Evolutionary conservation across 371 early-diverging fungal genomes (phyloP), one percentile per base, ranked within the genome.

Genomic region (Mortierella sp.): DNA sequence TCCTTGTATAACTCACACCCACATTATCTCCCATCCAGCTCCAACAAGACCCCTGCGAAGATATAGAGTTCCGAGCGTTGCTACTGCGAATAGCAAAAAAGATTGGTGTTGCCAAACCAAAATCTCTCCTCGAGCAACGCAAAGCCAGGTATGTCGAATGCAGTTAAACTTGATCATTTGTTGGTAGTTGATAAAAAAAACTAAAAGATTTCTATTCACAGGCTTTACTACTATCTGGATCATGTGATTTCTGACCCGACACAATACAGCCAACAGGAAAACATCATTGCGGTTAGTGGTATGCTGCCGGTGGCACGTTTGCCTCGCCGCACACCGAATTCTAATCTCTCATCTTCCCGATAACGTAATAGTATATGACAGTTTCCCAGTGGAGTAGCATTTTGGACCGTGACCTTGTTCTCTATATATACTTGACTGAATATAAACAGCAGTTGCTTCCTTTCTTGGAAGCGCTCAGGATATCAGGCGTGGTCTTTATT

Each of bases 201-300:
- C 55, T 28, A 55, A 48, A 5, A 48, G 19, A 48, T 19, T 48
- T 59, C 59, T 22, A 28, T 53, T 43, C 15, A 47, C 63, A 77
- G 74, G 33, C 15, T 67, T 9, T 80, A 80, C 24, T 48, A 43
- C 4, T 80, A 80, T 32, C 63, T 80, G 5, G 72, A 72, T 3
- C 52, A 58, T 22, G 65, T 71, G 3, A 55, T 71, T 19, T 7
- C 43, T 8, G 72, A 75, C 16, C 80, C 80, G 1, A 40, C 36
- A 3, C 60, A 28, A 16, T 74, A 71, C 40, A 61, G 58, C 16
- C 58, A 38, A 11, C 58, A 47, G 59, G 53, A 80, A 5, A 61
- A 16, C 11, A 72, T 77, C 3, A n/a, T 57, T 10, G 50, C 43
- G 43, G 78, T 77, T 59, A 57, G 53, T 38, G 21, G 7, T 22